Evolutionary conservation across 805 yeast species (phyloP), one percentile per base, ranked within the genome.

Genomic region (Saccharomycopsis schoenii): DNA sequence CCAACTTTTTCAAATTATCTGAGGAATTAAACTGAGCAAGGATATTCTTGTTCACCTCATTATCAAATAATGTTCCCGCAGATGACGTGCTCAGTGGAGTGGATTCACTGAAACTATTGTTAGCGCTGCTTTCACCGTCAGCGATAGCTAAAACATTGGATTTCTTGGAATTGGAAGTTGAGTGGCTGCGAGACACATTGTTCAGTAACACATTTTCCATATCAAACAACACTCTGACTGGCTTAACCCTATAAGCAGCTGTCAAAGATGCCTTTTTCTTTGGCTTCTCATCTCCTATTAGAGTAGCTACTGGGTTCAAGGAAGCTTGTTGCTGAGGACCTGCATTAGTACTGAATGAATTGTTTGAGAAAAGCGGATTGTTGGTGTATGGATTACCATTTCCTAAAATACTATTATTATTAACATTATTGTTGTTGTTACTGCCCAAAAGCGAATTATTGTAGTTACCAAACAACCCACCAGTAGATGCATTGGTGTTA

Each of bases 381-480:
- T 63, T 62, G 56, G 66, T 54, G 62, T 62, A 62, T 57, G 66
- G 61, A 47, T 63, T 67, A 10, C 68, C 72, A 63, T 68, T 73
- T 56, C 69, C 67, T 39, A 66, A 63, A 50, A 62, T 59, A 8
- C 57, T n/a, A 25, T 21, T 54, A 24, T 42, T 59, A 47, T 36
- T 59, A 41, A 52, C 60, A n/a, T 52, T 51, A 19, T 66, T 62
- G 47, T 62, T 59, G 56, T 47, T 47, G 21, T 47, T 47, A 47
- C 21, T 47, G n/a, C 15, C 25, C 52, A 47, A 14, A 60, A 66
- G 19, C 63, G 64, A 37, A 58, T 61, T 68, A 62, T 15, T 59
- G 37, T 59, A 29, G 62, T 66, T 60, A 1, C 75, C 75, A 64
- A 71, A 69, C 2, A 72, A 61, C 5, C 74, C 73, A 57, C 69